phyloP scores from a whole-genome alignment of 352 stramenopile species.

The Phytophthora foliorum region DNA sequence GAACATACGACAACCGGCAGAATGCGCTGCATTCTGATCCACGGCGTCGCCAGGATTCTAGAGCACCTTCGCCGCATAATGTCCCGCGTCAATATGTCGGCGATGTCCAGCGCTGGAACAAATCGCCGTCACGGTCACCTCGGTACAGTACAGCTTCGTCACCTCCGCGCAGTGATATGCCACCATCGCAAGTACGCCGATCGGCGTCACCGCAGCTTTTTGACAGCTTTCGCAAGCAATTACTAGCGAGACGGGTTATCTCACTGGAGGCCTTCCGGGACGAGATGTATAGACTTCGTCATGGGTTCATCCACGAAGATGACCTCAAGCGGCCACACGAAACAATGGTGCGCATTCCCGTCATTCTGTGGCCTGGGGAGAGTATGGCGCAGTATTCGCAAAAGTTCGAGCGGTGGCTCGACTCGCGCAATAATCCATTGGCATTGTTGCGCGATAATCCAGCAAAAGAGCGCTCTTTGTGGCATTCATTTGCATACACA shows the following conservation, averaged over 20 bases:
- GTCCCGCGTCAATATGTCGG: background rate
- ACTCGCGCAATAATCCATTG: slow-evolving; percentile 23
- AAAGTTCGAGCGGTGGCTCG: slow-evolving; percentile 39
- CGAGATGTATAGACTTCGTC: slow-evolving; percentile 36
- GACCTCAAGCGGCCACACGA: slow-evolving; percentile 35
- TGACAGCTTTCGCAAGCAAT: slow-evolving; percentile 15
- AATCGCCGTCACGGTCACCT: slow-evolving; percentile 12
- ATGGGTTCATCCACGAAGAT: slow-evolving; percentile 34
- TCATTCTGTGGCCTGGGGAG: slow-evolving; percentile 33
- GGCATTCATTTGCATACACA: slow-evolving; percentile 40
- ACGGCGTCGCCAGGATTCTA: background rate
- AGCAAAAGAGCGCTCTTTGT: slow-evolving; percentile 36
- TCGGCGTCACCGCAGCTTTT: slow-evolving; percentile 13
- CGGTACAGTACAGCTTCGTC: slow-evolving; percentile 8
- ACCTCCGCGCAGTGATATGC: slow-evolving; percentile 14
- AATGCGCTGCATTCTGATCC: slow-evolving; percentile 1
- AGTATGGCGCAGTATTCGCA: slow-evolving; percentile 34
- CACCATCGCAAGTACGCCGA: slow-evolving; percentile 1
- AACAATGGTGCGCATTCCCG: slow-evolving; percentile 33
- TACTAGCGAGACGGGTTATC: slow-evolving; percentile 38
- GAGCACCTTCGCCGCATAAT: slow-evolving; percentile 1
- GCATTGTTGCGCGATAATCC: slow-evolving; percentile 31
- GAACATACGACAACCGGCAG: slow-evolving; percentile 12
- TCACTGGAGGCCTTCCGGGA: slow-evolving; percentile 40
- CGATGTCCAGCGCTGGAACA: slow-evolving; percentile 8